These are phyloP conservation scores for Helminthosporium solani DNA, from an alignment of 2,329 filamentous ascomycete species.

Conservation along the genomic window DNA sequence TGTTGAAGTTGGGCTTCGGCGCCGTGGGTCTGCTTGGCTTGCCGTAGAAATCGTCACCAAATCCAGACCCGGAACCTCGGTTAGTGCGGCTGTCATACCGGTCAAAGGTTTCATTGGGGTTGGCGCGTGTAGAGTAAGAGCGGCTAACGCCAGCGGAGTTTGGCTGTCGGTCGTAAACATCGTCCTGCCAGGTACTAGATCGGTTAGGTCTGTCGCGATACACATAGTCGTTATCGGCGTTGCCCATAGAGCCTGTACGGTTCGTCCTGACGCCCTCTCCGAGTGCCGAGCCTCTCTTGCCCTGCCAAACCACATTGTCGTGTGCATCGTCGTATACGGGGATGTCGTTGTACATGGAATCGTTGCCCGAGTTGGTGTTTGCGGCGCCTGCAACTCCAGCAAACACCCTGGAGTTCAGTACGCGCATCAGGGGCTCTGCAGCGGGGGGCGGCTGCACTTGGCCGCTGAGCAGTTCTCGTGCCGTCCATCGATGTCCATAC, in stretches of 20 bases:
- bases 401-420: constrained; percentile 85
- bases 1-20: constrained; percentile 81
- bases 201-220: constrained; percentile 61
- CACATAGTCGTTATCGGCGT: constrained; percentile 47
- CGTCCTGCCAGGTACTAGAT: constrained; percentile 72
- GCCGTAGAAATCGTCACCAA: constrained; percentile 55
- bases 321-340: constrained; percentile 83
- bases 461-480: constrained; percentile 77
- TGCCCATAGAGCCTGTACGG: constrained; percentile 44
- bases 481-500: constrained; percentile 80
- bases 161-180: constrained; percentile 65
- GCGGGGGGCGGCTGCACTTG: constrained; percentile 74
- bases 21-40: constrained; percentile 79
- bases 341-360: constrained; percentile 87
- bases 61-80: constrained; percentile 41
- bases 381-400: constrained; percentile 60
- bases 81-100: constrained; percentile 35
- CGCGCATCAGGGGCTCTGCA: constrained; percentile 78
- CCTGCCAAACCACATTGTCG: constrained; percentile 84
- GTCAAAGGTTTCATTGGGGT: constrained; percentile 54
- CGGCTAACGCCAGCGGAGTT: constrained; percentile 41
- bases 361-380: constrained; percentile 47
- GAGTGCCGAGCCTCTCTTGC: constrained; percentile 67
- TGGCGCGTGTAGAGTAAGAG: constrained; percentile 54
- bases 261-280: constrained; percentile 64